phyloP scores from a whole-genome alignment of 2,329 filamentous ascomycete species.

The Diplodia sapinea region DNA sequence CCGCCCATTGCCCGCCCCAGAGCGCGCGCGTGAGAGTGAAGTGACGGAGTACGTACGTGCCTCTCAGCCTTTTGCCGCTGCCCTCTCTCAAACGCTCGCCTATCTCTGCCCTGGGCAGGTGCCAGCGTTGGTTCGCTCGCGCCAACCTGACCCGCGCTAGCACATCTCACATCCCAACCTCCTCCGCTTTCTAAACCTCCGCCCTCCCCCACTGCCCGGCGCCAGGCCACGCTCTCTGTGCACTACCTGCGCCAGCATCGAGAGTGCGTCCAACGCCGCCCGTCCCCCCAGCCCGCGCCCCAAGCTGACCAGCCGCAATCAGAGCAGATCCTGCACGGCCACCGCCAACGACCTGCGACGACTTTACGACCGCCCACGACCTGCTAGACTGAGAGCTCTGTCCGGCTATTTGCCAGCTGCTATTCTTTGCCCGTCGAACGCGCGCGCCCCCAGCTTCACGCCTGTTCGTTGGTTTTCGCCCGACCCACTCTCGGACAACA shows the following conservation, averaged over 20 bases:
- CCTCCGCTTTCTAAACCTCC: constrained; percentile 44
- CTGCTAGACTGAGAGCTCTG: constrained; percentile 28
- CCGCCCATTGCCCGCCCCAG: constrained; percentile 21
- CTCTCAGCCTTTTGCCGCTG: constrained; percentile 24
- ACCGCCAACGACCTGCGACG: constrained; percentile 26
- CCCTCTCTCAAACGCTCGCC: constrained; percentile 44
- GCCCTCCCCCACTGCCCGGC: constrained; percentile 41
- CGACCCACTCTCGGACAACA: constrained; percentile 29
- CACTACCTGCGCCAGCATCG: constrained; percentile 33
- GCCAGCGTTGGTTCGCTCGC: constrained; percentile 40
- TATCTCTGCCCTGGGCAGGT: constrained; percentile 43
- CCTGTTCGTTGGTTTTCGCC: constrained; percentile 19
- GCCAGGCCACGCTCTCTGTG: constrained; percentile 36
- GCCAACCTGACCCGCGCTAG: constrained; percentile 40
- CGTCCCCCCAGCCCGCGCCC: constrained; percentile 3
- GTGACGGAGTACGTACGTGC: constrained; percentile 13
- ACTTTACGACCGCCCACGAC: constrained; percentile 32
- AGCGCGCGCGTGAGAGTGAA: constrained; percentile 2
- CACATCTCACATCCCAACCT: constrained; percentile 49
- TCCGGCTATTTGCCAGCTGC: constrained; percentile 30
- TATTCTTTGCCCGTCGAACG: constrained; percentile 26
- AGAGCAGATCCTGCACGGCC: constrained; percentile 29
- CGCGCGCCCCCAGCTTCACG: constrained; percentile 29
- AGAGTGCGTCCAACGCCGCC: constrained; percentile 32
- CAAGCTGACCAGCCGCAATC: constrained; percentile 15